Percentiles rank a stretch among this genome's conserved stretches.
phyloP scores from a whole-genome alignment of 2,329 filamentous ascomycete genomes.

The Fusarium marasasianum region DNA sequence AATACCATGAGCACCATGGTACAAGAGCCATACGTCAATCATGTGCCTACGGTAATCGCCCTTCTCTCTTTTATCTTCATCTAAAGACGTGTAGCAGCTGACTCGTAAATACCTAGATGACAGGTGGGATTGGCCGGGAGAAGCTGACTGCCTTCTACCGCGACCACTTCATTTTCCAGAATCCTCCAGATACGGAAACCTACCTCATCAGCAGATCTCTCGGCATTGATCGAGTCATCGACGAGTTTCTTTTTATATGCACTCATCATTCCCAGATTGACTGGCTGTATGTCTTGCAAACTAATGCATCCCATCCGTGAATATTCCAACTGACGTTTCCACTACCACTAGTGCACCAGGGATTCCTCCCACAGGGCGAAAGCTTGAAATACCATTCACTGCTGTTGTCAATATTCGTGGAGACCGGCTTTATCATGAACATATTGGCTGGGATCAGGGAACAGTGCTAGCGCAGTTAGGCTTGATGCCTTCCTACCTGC shows the following conservation, averaged over 20 bases:
- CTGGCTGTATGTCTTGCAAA: conserved; percentile 67
- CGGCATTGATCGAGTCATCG: conserved; percentile 75
- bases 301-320: fast-evolving
- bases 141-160: conserved; percentile 74
- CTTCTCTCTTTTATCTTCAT: fast-evolving
- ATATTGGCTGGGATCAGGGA: conserved; percentile 75
- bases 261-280: conserved; percentile 70
- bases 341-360: conserved; percentile 56
- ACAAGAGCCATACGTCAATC: conserved; percentile 80
- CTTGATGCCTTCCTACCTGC: conserved; percentile 66
- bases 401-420: conserved; percentile 71
- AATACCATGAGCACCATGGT: conserved; percentile 85
- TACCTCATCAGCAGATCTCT: conserved; percentile 77
- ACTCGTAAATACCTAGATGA: conserved; percentile 51
- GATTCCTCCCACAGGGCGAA: conserved; percentile 62
- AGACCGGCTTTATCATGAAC: conserved; percentile 71
- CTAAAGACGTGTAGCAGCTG: neutral
- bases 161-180: conserved; percentile 78
- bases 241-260: conserved; percentile 74
- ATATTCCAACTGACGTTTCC: neutral
- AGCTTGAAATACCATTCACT: conserved; percentile 68
- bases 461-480: conserved; percentile 69
- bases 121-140: conserved; percentile 74
- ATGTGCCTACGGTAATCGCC: conserved; percentile 70
- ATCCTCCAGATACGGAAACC: conserved; percentile 72